These are phyloP conservation scores for Didymella pinodella DNA, from an alignment of 2,329 filamentous ascomycete genomes.

Conservation along the genomic window DNA sequence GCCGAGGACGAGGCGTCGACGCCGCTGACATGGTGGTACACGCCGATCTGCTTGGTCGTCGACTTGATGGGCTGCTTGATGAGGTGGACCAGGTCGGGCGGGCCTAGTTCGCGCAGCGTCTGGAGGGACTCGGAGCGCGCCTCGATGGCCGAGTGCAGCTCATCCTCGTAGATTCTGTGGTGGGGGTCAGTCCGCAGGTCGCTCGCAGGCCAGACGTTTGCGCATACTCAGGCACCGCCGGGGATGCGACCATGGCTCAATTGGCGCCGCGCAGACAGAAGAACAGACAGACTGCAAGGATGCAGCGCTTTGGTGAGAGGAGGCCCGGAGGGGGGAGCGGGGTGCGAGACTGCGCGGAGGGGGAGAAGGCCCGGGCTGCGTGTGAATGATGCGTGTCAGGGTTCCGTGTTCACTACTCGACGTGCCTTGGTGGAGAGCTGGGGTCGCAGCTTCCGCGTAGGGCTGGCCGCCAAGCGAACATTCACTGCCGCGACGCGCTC, in stretches of 20 bases:
- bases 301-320: not conserved
- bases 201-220: constrained; percentile 19
- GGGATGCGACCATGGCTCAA: constrained; percentile 53
- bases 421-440: constrained; percentile 25
- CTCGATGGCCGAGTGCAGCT: constrained; percentile 89
- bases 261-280: constrained; percentile 30
- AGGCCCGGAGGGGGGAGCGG: constrained; percentile 17
- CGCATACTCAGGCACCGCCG: constrained; percentile 55
- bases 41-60: constrained; percentile 71
- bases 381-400: constrained; percentile 25
- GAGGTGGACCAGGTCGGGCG: constrained; percentile 93
- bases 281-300: not conserved
- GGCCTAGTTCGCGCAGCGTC: constrained; percentile 88
- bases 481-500: constrained; percentile 19
- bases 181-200: constrained; percentile 10
- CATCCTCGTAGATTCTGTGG: constrained; percentile 87
- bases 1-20: constrained; percentile 97
- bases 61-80: constrained; percentile 76
- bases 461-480: constrained; percentile 24
- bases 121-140: constrained; percentile 88
- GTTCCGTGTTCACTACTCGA: constrained; percentile 25
- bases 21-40: constrained; percentile 98
- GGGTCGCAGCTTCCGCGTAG: constrained; percentile 30
- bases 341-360: constrained; percentile 9
- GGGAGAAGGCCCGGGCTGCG: constrained; percentile 15